Evolutionary conservation across 1,284 basidiomycete genomes (phyloP), one percentile per base, ranked within the genome.

Genomic region (Taiwanofungus camphoratus): DNA sequence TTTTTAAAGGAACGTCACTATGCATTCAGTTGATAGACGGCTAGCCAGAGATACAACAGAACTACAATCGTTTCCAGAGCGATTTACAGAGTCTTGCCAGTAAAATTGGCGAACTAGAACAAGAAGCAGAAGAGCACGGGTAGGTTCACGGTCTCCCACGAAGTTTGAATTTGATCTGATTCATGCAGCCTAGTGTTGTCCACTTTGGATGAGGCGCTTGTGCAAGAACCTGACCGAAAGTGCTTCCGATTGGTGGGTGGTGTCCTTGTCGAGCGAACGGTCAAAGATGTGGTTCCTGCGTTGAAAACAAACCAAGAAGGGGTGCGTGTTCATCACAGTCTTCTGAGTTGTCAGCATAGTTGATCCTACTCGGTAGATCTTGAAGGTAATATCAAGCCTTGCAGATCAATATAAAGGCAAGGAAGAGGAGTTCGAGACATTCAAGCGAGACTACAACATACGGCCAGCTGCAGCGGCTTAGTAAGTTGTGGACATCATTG

Each of bases 231-330:
- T 19, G 76, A 83, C 59, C 82, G 96, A 48, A 93, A 92, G 67
- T 99, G 96, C 67, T 99, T 98, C 68, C 83, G 96, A 38, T 74
- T 99, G 53, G 89, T 99, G 49, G 96, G 96, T 9, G 96, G 95
- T 22, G 86, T 97, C 2, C 77, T 99, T 7, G 94, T 98, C 20
- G 93, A 99, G 64, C 78, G 94, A 36, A 98, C 92, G 0, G 96
- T 99, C 35, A 85, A 88, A 60, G 96, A 99, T 56, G 92, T 99
- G 24, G 82, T 92, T 24, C 95, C 95, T 31, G 83, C 88, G 18
- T 67, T 97, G 32, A 79, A 90, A 63, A 90, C 83, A 12, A 95
- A 93, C 59, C 76, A 79, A 42, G 79, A 89, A 55, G 90, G 91
- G 48, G 90, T 92, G 56, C 51, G 82, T 65, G 8, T 7, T 4